Evolutionary conservation across 2,329 filamentous ascomycete species (phyloP), one percentile per base, ranked within the genome.

Genomic region (Teratosphaeria epicoccoides): DNA sequence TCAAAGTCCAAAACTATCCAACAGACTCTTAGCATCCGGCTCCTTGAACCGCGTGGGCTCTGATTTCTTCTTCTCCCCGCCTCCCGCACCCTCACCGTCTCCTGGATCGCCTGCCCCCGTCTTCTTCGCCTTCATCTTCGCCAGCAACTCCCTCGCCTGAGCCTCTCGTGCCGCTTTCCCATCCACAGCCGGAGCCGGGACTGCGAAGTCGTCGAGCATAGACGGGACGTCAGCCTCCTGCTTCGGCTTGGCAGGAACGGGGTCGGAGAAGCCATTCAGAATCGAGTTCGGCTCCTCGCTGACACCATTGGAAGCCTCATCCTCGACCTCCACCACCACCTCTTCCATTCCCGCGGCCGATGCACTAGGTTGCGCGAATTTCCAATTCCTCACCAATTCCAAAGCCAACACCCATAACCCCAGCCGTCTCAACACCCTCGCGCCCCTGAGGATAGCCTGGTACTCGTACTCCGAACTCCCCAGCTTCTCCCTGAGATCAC

Each of bases 1-100:
- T 68, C 69, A 97, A 66, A 97, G 93, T 1, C 91, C 91, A 77
- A 97, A 97, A 67, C 81, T 90, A 74, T 97, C 91, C 61, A 97
- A 75, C 64, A 98, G 71, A 53, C 88, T 91, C 66, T 81, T 88
- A 24, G 87, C 79, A 71, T 95, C 89, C n/a, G 93, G 93, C 69
- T 98, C 93, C 61, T 94, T 79, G 66, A 97, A 97, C 56, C 84
- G 82, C 20, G 85, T 88, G 1, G 88, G 82, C 14, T 83, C 77
- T 12, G 79, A 76, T 61, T 84, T 78, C 60, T 70, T 69, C 58
- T n/a, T 12, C 37, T 20, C 25, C 14, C 7, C 25, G 20, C 25
- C 44, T 5, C 14, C 5, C 14, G 17, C 25, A 40, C 14, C 33
- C 22, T 68, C 63, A 26, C 62, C 54, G 24, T 62, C 57, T 4